Evolutionary conservation across 2,329 filamentous ascomycete species (phyloP).

Genomic region (Diplodia intermedia): DNA sequence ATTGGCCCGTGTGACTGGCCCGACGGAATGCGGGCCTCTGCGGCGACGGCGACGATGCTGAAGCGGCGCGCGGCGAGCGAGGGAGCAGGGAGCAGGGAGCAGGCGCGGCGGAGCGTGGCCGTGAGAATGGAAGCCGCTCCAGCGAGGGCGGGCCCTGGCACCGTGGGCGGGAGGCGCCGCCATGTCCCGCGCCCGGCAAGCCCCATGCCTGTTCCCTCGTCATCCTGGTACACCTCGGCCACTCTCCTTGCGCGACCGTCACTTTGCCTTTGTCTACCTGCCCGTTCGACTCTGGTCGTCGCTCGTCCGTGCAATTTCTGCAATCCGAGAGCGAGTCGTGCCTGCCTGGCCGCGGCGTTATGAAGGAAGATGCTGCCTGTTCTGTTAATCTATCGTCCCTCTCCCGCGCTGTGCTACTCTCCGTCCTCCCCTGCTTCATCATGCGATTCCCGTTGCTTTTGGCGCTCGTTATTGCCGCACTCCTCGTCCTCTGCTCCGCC

Average conservation of each 20-base stretch:
- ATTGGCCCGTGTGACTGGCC: slow-evolving; percentile 3
- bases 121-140: not conserved
- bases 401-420: slow-evolving; percentile 11
- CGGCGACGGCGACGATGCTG: no score
- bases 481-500: slow-evolving; percentile 13
- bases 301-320: slow-evolving; percentile 10
- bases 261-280: slow-evolving; percentile 15
- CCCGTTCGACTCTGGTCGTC: slow-evolving; percentile 10
- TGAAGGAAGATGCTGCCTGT: slow-evolving; percentile 12
- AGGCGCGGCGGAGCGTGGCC: not conserved
- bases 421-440: slow-evolving; percentile 29
- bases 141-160: not conserved
- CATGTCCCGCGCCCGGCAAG: not conserved
- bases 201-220: not conserved
- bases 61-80: no score
- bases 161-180: not conserved
- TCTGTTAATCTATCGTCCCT: slow-evolving; percentile 11
- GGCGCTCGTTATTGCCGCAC: slow-evolving; percentile 14
- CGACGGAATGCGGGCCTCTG: slow-evolving; percentile 7
- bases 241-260: slow-evolving; percentile 17
- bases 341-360: not conserved
- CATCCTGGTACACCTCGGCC: slow-evolving; percentile 15
- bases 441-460: slow-evolving; percentile 29
- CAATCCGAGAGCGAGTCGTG: not conserved
- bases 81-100: no score